A percentile compares a stretch with the other conserved stretches of the same genome.
Evolutionary conservation across 78 protist species (phyloP).

Genomic region (Capsaspora owczarzaki): DNA sequence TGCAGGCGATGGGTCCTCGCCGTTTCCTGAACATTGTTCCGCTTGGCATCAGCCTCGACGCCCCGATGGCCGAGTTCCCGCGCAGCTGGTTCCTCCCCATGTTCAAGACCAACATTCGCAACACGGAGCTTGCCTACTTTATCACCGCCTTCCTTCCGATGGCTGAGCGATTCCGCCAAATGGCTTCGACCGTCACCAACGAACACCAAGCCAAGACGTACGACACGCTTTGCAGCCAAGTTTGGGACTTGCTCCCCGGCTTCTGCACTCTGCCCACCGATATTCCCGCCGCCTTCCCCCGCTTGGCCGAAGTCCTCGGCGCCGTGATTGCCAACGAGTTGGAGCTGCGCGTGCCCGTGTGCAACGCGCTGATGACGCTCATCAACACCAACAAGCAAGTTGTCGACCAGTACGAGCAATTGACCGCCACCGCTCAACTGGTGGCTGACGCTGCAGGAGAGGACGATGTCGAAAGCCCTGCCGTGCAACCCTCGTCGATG

Average conservation of each 20-base stretch:
- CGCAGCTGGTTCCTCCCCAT: background rate
- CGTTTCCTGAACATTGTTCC: background rate
- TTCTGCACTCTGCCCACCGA: too few species aligned
- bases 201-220: background rate
- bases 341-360: background rate
- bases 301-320: too few species aligned
- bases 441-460: too few species aligned
- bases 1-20: background rate
- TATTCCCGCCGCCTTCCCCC: too few species aligned
- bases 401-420: too few species aligned
- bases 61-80: background rate
- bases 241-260: background rate
- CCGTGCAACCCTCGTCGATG: too few species aligned
- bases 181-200: background rate
- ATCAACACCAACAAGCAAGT: too few species aligned
- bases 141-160: background rate
- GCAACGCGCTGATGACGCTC: background rate
- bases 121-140: background rate
- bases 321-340: too few species aligned
- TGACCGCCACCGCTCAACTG: too few species aligned
- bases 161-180: background rate
- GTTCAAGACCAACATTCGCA: background rate
- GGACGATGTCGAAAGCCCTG: too few species aligned
- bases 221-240: too few species aligned
- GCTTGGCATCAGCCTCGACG: background rate